Evolutionary conservation across 768 basidiomycete species (phyloP).

Genomic region (Macrolepiota albuminosa): DNA sequence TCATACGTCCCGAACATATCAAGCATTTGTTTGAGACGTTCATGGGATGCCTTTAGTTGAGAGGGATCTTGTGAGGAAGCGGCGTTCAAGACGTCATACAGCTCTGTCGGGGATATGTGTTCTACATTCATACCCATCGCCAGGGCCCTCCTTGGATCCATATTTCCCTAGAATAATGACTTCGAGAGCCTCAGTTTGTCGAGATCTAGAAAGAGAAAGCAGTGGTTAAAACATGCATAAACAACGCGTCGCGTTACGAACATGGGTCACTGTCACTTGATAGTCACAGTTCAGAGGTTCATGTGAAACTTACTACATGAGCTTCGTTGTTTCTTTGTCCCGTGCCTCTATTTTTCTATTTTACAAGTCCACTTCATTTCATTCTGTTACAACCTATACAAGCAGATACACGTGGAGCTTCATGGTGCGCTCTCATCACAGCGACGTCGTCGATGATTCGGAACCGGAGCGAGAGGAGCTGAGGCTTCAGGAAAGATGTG

Average conservation of each 20-base stretch:
- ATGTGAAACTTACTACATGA: neutral
- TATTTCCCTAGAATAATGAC: conserved; percentile 4
- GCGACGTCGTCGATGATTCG: conserved; percentile 59
- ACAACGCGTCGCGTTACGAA: conserved; percentile 42
- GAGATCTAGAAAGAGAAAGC: neutral
- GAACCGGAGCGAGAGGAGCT: conserved; percentile 60
- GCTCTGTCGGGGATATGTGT: conserved; percentile 54
- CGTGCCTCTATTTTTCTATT: neutral
- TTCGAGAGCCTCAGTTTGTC: neutral
- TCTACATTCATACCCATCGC: conserved; percentile 31
- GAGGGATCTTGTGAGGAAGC: conserved; percentile 74
- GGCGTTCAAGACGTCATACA: conserved; percentile 59
- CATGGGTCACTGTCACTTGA: conserved; percentile 15
- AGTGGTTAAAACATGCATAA: conserved; percentile 28
- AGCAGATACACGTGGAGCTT: neutral
- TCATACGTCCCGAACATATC: conserved; percentile 69
- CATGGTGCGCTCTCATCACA: conserved; percentile 5
- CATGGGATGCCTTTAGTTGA: conserved; percentile 42
- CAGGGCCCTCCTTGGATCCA: conserved; percentile 25
- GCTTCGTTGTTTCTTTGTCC: neutral
- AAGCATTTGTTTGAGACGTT: conserved; percentile 63
- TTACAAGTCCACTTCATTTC: neutral
- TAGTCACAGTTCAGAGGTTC: neutral
- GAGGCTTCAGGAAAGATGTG: conserved; percentile 18
- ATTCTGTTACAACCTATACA: neutral